Evolutionary conservation across 202 grass and related monocot species (phyloP), one percentile per base, ranked within the genome.

Genomic region (Saccharum hybrid): DNA sequence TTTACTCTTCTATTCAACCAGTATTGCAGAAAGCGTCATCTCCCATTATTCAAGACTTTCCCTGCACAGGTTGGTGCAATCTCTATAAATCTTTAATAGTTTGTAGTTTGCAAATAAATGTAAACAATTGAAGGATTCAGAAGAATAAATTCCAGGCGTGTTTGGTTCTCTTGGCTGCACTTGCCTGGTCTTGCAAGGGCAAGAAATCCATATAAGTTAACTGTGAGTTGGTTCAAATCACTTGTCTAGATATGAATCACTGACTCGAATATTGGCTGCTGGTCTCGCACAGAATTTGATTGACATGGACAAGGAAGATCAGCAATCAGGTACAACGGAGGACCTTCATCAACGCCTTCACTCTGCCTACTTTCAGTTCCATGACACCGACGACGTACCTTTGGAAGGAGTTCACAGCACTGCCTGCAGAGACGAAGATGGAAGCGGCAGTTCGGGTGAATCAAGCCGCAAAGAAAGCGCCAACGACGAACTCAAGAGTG

Each of bases 1-100:
- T 18, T 94, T 38, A 98, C 93, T 60, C 87, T 98, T 77, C 77
- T 98, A 71, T 98, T 98, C 82, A 88, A 94, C 48, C 88, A 92
- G 73, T 99, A 94, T 52, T 96, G 96, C 54, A 89, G 89, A 82
- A 83, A 91, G 42, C 83, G 91, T 18, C 86, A 96, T 81, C 72
- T 92, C 38, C 91, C 93, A 28, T 73, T 99, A 71, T 99, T 99
- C 86, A 80, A 85, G 72, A 89, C 84, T 68, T 87, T 89, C 48
- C 88, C 89, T 57, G 86, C 93, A 77, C 93, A 99, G 91, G 96
- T 99, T 84, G 74, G 74, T 86, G 63, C 48, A 64, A 81, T 73
- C 75, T 63, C 38, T 37, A 56, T 11, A 34, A 26, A 22, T 59
- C 45, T n/a, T 22, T 61, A 26, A 26, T 8, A 73, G 5, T 26